phyloP scores from a whole-genome alignment of 495 filamentous ascomycete species.

The Talaromyces proteolyticus region DNA sequence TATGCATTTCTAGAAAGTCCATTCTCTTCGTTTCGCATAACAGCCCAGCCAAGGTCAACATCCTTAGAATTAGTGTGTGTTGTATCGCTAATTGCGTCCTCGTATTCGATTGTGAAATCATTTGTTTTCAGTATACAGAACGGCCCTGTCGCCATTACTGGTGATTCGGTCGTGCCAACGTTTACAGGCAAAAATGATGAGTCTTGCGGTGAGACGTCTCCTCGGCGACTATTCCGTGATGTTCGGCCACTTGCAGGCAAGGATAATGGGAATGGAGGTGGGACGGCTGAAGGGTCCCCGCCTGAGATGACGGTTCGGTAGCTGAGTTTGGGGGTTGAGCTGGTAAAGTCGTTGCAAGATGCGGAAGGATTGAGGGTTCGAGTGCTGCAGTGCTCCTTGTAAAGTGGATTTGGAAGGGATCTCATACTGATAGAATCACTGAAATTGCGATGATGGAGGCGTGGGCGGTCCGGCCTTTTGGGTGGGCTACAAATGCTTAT shows the following conservation, averaged over 20 bases:
- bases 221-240: background rate
- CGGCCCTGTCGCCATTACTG: background rate
- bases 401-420: background rate
- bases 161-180: background rate
- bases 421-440: background rate
- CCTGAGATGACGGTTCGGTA: conserved; percentile 1
- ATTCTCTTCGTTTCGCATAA: background rate
- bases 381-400: background rate
- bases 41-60: background rate
- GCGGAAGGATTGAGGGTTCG: background rate
- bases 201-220: background rate
- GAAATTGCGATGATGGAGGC: background rate
- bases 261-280: background rate
- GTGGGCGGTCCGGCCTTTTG: background rate
- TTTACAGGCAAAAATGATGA: background rate
- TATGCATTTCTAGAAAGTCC: background rate
- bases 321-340: background rate
- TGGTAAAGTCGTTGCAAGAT: conserved; percentile 1
- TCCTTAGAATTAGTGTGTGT: background rate
- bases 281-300: background rate
- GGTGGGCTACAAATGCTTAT: background rate
- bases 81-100: background rate
- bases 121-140: conserved; percentile 1
- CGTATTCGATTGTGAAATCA: conserved; percentile 4
- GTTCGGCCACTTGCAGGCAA: background rate